Conservation (phyloP, 495 filamentous ascomycete species). For the Aspergillus conjunctus region DNA sequence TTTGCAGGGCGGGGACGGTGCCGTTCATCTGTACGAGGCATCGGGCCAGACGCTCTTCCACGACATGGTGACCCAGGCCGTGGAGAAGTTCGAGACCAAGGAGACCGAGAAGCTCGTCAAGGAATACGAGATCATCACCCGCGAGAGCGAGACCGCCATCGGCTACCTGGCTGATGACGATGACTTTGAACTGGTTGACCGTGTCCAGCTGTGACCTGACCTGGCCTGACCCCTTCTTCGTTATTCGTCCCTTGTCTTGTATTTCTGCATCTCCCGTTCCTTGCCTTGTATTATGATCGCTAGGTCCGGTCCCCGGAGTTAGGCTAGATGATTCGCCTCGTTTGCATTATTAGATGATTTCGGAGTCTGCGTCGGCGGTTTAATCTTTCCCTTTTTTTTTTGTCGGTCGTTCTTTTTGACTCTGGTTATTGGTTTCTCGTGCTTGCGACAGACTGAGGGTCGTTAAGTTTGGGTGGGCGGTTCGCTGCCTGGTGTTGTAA, state of each 20-base stretch:
- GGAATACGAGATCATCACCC: constrained; percentile 59
- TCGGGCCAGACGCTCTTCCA: constrained; percentile 57
- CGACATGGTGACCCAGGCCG: constrained; percentile 54
- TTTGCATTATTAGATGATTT: constrained; percentile 17
- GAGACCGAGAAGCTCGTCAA: constrained; percentile 59
- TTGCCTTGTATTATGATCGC: constrained; percentile 15
- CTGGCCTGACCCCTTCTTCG: neutral
- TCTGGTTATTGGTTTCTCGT: neutral
- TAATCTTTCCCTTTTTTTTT: neutral
- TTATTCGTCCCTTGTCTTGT: constrained; percentile 1
- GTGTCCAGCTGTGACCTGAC: constrained; percentile 28
- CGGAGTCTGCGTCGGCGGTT: constrained; percentile 3
- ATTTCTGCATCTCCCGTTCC: constrained; percentile 1
- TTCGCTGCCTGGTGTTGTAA: constrained; percentile 6
- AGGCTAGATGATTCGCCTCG: constrained; percentile 12
- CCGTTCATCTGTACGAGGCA: constrained; percentile 52
- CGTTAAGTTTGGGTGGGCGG: constrained; percentile 9
- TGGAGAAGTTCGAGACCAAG: constrained; percentile 57
- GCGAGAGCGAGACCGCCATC: constrained; percentile 39
- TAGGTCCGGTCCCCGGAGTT: constrained; percentile 19
- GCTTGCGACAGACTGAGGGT: neutral
- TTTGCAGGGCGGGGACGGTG: constrained; percentile 40
- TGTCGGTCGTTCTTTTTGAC: too few species aligned
- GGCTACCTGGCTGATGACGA: constrained; percentile 45
- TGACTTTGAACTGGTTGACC: constrained; percentile 46